These are phyloP conservation scores for Cyclanthera cordifolia DNA, from an alignment of 306 rosid species.

Conservation along the genomic window DNA sequence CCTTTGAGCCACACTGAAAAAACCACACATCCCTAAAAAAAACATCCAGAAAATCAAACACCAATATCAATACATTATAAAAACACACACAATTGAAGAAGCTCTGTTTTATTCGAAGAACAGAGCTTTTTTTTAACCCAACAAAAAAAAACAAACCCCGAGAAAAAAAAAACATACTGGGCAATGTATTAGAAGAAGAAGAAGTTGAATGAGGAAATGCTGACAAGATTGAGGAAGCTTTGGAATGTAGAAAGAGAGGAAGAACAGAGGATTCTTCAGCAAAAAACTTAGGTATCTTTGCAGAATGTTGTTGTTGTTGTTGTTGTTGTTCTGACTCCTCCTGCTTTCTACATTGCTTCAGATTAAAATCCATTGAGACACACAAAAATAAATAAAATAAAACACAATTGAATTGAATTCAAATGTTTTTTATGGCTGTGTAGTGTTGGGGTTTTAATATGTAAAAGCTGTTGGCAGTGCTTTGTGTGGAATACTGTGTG, in stretches of 20 bases:
- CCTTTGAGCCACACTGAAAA: slow-evolving; percentile 77
- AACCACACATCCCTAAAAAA: slow-evolving; percentile 55
- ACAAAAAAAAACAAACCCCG: not conserved
- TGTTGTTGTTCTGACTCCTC: slow-evolving; percentile 54
- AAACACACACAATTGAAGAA: not conserved
- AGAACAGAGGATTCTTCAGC: slow-evolving; percentile 44
- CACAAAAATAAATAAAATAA: slow-evolving; percentile 15
- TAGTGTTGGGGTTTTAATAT: slow-evolving; percentile 4
- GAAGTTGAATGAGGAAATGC: slow-evolving; percentile 41
- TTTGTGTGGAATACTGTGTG: slow-evolving; percentile 10
- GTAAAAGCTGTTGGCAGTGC: slow-evolving; percentile 24
- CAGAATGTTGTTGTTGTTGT: slow-evolving; percentile 44
- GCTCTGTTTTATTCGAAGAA: not conserved
- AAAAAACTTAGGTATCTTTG: slow-evolving; percentile 70
- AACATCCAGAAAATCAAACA: not conserved
- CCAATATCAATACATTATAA: too few species aligned
- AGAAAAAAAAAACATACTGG: slow-evolving; percentile 35
- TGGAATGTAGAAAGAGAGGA: slow-evolving; percentile 53
- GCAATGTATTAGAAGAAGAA: slow-evolving; percentile 20
- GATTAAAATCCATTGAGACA: slow-evolving; percentile 71
- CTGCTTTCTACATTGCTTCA: slow-evolving; percentile 84
- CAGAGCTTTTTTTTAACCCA: not conserved
- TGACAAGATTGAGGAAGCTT: slow-evolving; percentile 38
- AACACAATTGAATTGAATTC: not conserved
- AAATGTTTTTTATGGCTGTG: not conserved